Evolutionary conservation across 805 yeast genomes (phyloP).

Genomic region (Candida manassasensis): DNA sequence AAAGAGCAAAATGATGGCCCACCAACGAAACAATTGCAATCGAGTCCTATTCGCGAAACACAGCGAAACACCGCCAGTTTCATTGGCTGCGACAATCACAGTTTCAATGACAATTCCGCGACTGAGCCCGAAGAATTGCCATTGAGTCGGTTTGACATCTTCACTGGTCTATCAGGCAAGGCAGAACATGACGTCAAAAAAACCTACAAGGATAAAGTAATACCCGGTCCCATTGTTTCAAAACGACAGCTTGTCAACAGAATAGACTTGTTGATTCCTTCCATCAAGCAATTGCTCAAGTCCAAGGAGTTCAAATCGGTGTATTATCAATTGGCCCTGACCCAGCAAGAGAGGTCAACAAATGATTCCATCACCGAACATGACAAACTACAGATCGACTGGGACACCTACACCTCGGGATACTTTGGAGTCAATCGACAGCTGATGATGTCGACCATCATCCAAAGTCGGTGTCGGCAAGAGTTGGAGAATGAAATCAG

Average conservation of each 20-base stretch:
- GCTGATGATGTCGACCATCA: slow-evolving; percentile 40
- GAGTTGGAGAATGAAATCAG: slow-evolving; percentile 22
- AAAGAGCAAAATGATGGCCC: too few relatives aligned
- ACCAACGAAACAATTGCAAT: too few relatives aligned
- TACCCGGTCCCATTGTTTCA: slow-evolving; percentile 25
- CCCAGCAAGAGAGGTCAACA: slow-evolving; percentile 32
- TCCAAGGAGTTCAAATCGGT: slow-evolving; percentile 41
- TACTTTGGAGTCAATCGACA: slow-evolving; percentile 60
- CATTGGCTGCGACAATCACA: too few relatives aligned
- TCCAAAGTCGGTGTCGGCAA: slow-evolving; percentile 28
- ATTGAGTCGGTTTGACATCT: slow-evolving; percentile 9
- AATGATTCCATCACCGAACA: slow-evolving; percentile 41
- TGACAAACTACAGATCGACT: slow-evolving; percentile 44
- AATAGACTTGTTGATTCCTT: slow-evolving; percentile 22
- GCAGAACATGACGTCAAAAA: slow-evolving; percentile 10
- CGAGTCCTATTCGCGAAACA: too few relatives aligned
- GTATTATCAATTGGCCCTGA: slow-evolving; percentile 48
- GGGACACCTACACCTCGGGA: slow-evolving; percentile 49
- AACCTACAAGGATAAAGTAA: slow-evolving; percentile 12
- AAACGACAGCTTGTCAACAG: slow-evolving; percentile 24
- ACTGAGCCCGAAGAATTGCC: too few relatives aligned
- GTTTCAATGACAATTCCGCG: too few relatives aligned
- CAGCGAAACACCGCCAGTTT: too few relatives aligned
- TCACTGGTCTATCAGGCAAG: slow-evolving; percentile 8
- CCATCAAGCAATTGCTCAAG: slow-evolving; percentile 37